phyloP scores from a whole-genome alignment of 1,284 basidiomycete species.

The Schizophyllum commune region DNA sequence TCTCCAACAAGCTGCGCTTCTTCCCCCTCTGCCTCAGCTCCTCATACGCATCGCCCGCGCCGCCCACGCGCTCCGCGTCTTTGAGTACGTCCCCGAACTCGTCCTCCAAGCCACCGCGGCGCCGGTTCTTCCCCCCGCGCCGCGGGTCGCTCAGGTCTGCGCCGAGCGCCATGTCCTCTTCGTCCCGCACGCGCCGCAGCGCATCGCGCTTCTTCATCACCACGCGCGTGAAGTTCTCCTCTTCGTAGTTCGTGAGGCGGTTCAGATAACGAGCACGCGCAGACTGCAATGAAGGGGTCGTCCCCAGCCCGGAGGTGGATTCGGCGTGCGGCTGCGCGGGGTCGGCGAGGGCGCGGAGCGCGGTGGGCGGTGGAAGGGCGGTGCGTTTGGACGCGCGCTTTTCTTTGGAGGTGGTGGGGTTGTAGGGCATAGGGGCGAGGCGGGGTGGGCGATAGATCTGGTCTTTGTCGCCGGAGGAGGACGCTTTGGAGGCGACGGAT shows the following conservation, averaged over 20 bases:
- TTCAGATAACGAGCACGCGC: conserved; percentile 72
- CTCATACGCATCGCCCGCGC: conserved; percentile 57
- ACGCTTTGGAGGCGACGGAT: conserved; percentile 12
- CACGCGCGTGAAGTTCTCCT: conserved; percentile 91
- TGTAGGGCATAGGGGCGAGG: conserved; percentile 88
- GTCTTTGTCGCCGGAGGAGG: conserved; percentile 25
- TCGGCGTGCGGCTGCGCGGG: conserved; percentile 60
- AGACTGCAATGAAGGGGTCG: conserved; percentile 48
- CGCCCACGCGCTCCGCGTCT: conserved; percentile 38
- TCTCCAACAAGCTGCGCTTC: conserved; percentile 54
- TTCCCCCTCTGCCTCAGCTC: conserved; percentile 62
- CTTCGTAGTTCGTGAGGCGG: conserved; percentile 87
- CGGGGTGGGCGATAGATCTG: conserved; percentile 89
- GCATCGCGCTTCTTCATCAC: conserved; percentile 90
- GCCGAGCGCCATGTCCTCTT: conserved; percentile 90
- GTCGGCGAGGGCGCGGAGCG: conserved; percentile 66
- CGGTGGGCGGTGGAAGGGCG: conserved; percentile 53
- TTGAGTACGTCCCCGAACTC: conserved; percentile 79
- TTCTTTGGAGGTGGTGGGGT: conserved; percentile 51
- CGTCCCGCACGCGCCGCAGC: conserved; percentile 73
- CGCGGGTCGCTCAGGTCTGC: conserved; percentile 39
- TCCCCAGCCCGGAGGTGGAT: conserved; percentile 74
- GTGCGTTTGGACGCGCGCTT: conserved; percentile 28
- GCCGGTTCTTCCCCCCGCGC: conserved; percentile 41
- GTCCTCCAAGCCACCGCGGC: conserved; percentile 71